These are phyloP conservation scores for Vitis hybrid DNA, from an alignment of 177 flowering plant species.

Conservation along the genomic window DNA sequence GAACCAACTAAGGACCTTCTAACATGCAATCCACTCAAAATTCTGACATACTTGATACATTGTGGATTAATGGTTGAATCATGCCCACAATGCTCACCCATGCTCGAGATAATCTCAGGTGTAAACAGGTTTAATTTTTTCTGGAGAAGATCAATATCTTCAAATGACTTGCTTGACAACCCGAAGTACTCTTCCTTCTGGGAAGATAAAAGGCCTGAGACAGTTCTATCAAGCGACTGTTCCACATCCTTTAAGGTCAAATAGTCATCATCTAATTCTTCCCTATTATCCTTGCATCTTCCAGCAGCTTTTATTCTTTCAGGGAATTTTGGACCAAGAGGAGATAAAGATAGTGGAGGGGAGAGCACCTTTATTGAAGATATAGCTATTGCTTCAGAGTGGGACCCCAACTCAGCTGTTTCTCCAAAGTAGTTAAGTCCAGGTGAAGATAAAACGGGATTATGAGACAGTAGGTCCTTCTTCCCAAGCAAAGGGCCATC, in stretches of 20 bases:
- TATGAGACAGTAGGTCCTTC: constrained; percentile 25
- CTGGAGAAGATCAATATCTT: constrained; percentile 30
- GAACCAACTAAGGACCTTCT: constrained; percentile 96
- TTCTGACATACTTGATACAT: constrained; percentile 34
- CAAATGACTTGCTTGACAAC: constrained; percentile 29
- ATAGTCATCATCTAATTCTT: constrained; percentile 29
- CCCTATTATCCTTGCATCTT: constrained; percentile 14
- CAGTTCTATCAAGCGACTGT: constrained; percentile 44
- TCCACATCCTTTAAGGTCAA: constrained; percentile 32
- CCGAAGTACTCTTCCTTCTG: constrained; percentile 36
- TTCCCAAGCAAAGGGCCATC: constrained; percentile 70
- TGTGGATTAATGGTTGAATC: constrained; percentile 25
- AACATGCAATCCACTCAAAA: constrained; percentile 44
- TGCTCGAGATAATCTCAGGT: constrained; percentile 25
- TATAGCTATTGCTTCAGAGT: constrained; percentile 30
- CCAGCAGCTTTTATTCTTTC: constrained; percentile 37
- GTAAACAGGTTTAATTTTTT: constrained; percentile 28
- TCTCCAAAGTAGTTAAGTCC: constrained; percentile 21
- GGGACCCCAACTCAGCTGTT: constrained; percentile 21
- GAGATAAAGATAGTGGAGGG: constrained; percentile 61
- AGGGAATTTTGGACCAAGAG: constrained; percentile 69
- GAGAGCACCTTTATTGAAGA: constrained; percentile 34
- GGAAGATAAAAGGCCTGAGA: constrained; percentile 23
- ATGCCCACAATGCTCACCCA: constrained; percentile 23
- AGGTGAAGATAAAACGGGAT: constrained; percentile 23